Base-by-base conservation (phyloP, 2,329 filamentous ascomycete genomes). In the Bipolaris zeicola region DNA sequence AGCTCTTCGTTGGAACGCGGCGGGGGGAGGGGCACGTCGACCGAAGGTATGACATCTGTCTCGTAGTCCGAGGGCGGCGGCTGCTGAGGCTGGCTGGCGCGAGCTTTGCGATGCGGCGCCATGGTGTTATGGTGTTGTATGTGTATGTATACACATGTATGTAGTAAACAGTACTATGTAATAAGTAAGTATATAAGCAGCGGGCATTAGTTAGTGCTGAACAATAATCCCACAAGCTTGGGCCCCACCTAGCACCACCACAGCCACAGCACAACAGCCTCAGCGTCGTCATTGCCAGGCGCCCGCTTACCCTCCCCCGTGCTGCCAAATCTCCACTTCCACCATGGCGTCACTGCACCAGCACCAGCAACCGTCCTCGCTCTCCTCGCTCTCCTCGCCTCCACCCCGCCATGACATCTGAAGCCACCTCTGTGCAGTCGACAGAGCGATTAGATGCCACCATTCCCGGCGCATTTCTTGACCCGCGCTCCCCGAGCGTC, bases 1-100 rank as follows among this genome's bases (percentile, higher is more conserved):
- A 98, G 87, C 65, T 96, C 89, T 52, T 89, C 90, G 76, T 93
- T 95, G 61, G 89, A 88, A 63, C 90, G 88, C 34, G 79, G 74
- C 51, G 81, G 80, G 39, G 81, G 80, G 26, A 76, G 74, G 24
- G 77, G 75, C 46, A 74, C 64, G 22, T 75, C 67, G 61, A 74
- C 65, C 48, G 76, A 72, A 51, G 71, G 72, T 53, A 73, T 70
- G 13, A 74, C 75, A 68, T 83, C 81, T 16, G 79, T 82, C 59
- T 84, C 82, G 73, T 77, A 85, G 79, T 79, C 84, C 63, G 80
- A 85, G 49, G 77, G 82, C 70, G 78, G 83, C 34, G 75, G 79
- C n/a, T 26, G 33, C 38, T 67, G 66, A 14, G 56, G 55, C 37
- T 70, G 66, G 43, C 61, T 60, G 7, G 60, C 79, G 50, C 71